Conservation (phyloP, 2,329 filamentous ascomycete species). For the Scedosporium boydii region DNA sequence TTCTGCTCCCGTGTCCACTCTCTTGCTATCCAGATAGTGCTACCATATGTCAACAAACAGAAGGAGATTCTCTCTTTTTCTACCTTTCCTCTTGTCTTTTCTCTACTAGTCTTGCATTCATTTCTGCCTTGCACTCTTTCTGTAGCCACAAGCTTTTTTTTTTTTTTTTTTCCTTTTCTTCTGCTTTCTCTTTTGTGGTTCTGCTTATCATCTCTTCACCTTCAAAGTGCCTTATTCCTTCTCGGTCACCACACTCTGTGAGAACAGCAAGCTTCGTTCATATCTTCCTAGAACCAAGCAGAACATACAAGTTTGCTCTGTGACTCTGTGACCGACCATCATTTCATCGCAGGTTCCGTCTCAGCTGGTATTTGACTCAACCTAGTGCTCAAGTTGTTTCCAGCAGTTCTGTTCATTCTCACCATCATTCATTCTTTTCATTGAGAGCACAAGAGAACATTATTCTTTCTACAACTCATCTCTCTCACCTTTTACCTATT, state of each 20-base stretch:
- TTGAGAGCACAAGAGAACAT: neutral
- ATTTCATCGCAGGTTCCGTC: neutral
- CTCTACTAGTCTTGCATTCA: neutral
- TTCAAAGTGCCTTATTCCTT: neutral
- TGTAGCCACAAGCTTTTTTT: slow-evolving; percentile 3
- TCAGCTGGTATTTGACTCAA: neutral
- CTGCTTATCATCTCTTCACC: neutral
- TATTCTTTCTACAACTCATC: neutral
- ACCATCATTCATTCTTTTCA: neutral
- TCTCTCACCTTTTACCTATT: neutral
- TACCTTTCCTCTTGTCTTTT: neutral
- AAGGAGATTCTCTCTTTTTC: slow-evolving; percentile 4
- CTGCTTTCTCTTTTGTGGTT: neutral
- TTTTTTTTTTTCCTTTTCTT: neutral
- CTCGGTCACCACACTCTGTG: neutral
- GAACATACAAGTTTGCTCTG: neutral
- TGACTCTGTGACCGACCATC: neutral
- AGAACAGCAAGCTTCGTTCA: neutral
- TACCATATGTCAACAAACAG: neutral
- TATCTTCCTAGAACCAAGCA: neutral
- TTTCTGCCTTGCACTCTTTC: neutral
- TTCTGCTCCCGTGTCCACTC: neutral
- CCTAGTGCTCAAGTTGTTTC: neutral
- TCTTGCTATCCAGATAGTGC: neutral
- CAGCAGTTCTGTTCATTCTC: neutral